A percentile compares a stretch with the other conserved stretches of the same genome.
These are phyloP conservation scores for Nicotiana tomentosiformis DNA, from an alignment of 257 asterid genomes.

Conservation along the genomic window DNA sequence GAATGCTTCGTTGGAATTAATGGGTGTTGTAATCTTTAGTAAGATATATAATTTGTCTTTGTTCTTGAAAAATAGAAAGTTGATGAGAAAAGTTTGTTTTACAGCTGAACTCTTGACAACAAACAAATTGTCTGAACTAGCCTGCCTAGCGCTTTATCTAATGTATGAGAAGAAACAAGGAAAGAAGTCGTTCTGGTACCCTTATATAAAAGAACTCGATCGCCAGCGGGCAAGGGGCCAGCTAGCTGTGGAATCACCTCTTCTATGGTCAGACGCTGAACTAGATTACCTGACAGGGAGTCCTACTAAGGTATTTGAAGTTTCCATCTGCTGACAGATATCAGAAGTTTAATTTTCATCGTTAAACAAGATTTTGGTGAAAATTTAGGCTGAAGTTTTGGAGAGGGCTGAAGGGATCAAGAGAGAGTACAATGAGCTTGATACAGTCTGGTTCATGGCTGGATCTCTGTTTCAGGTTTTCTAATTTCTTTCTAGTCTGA, in stretches of 20 bases:
- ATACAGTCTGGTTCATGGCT: slow-evolving; percentile 99
- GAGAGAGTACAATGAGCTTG: slow-evolving; percentile 94
- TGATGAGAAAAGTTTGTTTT: slow-evolving; percentile 7
- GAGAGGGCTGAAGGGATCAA: slow-evolving; percentile 89
- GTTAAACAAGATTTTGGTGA: slow-evolving; percentile 9
- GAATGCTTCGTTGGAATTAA: neutral
- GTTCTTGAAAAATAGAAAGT: slow-evolving; percentile 3
- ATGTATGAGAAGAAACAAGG: slow-evolving; percentile 99
- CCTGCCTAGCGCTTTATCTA: slow-evolving; percentile 90
- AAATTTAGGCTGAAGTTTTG: slow-evolving; percentile 63
- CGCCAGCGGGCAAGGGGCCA: slow-evolving; percentile 98
- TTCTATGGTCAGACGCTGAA: slow-evolving; percentile 91
- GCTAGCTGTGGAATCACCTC: slow-evolving; percentile 96
- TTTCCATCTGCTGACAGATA: slow-evolving; percentile 15
- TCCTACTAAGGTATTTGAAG: slow-evolving; percentile 73
- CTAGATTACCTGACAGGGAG: slow-evolving; percentile 82
- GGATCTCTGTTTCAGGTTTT: slow-evolving; percentile 89
- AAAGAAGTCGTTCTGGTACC: slow-evolving; percentile 88
- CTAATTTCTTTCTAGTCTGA: neutral
- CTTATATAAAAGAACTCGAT: slow-evolving; percentile 90
- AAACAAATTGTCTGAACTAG: slow-evolving; percentile 88
- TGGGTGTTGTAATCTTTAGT: neutral
- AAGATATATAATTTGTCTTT: slow-evolving; percentile 7
- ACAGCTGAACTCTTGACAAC: slow-evolving; percentile 98
- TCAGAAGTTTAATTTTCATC: neutral